A percentile compares a stretch with the other conserved stretches of the same genome.
Evolutionary conservation across 2,329 filamentous ascomycete species (phyloP).

Genomic region (Beauveria rudraprayagi): DNA sequence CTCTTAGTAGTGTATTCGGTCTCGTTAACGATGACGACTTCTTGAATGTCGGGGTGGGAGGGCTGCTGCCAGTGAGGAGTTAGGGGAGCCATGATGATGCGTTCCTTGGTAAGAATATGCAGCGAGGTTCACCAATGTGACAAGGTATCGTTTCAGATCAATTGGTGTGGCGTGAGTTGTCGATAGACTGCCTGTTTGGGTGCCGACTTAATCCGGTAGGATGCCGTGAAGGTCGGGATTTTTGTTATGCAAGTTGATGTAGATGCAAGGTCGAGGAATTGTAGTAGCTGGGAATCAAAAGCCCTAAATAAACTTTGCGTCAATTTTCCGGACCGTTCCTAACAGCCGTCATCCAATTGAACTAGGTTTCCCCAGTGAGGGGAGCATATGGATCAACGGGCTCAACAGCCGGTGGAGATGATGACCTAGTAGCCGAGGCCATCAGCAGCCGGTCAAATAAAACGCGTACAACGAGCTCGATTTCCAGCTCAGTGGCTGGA

Average conservation of each 20-base stretch:
- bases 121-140: too few species aligned
- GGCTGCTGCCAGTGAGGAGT: slow-evolving; percentile 52
- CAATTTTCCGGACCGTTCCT: not conserved
- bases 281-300: slow-evolving; percentile 12
- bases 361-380: not conserved
- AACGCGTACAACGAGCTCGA: not conserved
- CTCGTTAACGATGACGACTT: slow-evolving; percentile 43
- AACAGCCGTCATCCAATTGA: not conserved
- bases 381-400: slow-evolving; percentile 1
- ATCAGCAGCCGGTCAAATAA: not conserved
- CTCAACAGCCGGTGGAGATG: not conserved
- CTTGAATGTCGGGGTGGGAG: slow-evolving; percentile 50
- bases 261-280: not conserved
- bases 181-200: not conserved
- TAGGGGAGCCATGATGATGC: slow-evolving; percentile 43
- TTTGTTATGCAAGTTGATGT: not conserved
- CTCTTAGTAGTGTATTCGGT: slow-evolving; percentile 53
- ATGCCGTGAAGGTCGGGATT: not conserved
- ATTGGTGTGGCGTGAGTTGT: not conserved
- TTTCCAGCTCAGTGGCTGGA: too few species aligned
- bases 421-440: not conserved
- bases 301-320: slow-evolving; percentile 1
- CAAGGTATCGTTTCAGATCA: not conserved
- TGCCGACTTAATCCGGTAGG: not conserved
- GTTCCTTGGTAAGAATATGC: not conserved